phyloP scores from a whole-genome alignment of 1,284 basidiomycete species.

The Grifola frondosa region DNA sequence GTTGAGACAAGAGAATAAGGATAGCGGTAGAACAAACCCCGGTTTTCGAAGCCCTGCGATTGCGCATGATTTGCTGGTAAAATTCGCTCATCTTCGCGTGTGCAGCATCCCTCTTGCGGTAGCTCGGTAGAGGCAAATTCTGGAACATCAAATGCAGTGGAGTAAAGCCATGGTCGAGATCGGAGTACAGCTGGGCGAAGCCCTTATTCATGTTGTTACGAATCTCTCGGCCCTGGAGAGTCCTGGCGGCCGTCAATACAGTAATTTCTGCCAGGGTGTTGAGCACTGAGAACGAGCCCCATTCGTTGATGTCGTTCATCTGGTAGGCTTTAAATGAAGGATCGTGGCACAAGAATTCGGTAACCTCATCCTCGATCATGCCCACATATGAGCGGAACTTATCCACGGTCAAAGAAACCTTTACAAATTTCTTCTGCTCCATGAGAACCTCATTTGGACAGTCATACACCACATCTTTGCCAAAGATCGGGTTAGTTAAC shows the following conservation, averaged over 20 bases:
- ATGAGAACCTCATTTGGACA: constrained; percentile 94
- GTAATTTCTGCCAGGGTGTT: constrained; percentile 85
- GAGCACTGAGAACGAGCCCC: constrained; percentile 72
- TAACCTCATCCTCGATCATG: constrained; percentile 85
- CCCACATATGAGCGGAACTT: constrained; percentile 89
- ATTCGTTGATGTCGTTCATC: constrained; percentile 58
- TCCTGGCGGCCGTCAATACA: constrained; percentile 89
- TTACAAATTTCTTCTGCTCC: constrained; percentile 98
- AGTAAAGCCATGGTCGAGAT: constrained; percentile 90
- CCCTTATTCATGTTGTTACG: constrained; percentile 75
- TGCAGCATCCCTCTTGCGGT: constrained; percentile 82
- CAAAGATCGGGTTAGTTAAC: constrained; percentile 89
- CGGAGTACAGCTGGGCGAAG: constrained; percentile 85
- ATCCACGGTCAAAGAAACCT: constrained; percentile 88
- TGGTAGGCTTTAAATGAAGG: constrained; percentile 60
- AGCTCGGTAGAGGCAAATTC: constrained; percentile 87
- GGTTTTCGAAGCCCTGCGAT: constrained; percentile 59
- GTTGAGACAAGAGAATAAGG: not conserved
- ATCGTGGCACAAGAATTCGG: constrained; percentile 66
- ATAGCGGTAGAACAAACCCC: constrained; percentile 33
- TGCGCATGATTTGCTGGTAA: constrained; percentile 84
- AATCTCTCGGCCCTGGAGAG: constrained; percentile 90
- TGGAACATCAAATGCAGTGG: constrained; percentile 94
- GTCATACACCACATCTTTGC: constrained; percentile 96
- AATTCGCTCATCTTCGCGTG: constrained; percentile 94